These are phyloP conservation scores for Ophiostoma montium DNA, from an alignment of 2,329 filamentous ascomycete genomes.

Conservation along the genomic window DNA sequence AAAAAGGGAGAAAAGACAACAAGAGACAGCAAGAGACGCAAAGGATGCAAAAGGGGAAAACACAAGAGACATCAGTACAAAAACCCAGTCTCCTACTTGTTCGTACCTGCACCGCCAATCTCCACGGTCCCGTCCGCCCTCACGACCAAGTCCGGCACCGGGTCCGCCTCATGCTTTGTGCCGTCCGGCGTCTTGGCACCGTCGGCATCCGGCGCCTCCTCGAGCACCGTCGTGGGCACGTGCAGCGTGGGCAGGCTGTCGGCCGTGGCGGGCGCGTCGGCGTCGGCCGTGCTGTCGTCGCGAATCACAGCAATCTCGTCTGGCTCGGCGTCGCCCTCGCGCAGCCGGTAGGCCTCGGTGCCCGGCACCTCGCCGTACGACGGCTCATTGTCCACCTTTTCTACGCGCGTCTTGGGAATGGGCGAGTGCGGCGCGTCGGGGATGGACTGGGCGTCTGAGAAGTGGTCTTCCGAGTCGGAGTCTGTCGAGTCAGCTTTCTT, in stretches of 20 bases:
- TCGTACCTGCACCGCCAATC: constrained; percentile 20
- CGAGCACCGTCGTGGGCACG: constrained; percentile 38
- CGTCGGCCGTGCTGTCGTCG: constrained; percentile 10
- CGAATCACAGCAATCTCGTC: constrained; percentile 43
- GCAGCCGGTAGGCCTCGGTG: constrained; percentile 41
- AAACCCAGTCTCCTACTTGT: constrained; percentile 18
- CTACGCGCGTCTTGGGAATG: constrained; percentile 43
- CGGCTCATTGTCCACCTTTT: constrained; percentile 42
- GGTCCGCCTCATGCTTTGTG: constrained; percentile 34
- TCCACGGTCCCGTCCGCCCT: constrained; percentile 29
- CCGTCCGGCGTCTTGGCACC: constrained; percentile 30
- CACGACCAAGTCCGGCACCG: constrained; percentile 37
- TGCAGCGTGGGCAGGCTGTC: constrained; percentile 15
- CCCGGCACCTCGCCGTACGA: constrained; percentile 49
- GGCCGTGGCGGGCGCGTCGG: neutral
- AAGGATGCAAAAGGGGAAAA: neutral
- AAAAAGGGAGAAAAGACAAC: constrained; percentile 9
- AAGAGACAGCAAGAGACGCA: neutral
- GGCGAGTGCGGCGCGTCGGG: constrained; percentile 31
- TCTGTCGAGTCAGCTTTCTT: constrained; percentile 22
- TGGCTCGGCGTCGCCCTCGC: constrained; percentile 42
- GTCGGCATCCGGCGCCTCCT: constrained; percentile 33
- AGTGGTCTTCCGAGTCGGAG: constrained; percentile 55
- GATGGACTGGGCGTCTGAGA: constrained; percentile 49
- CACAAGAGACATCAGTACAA: constrained; percentile 7